phyloP scores from a whole-genome alignment of 2,329 filamentous ascomycete genomes.

The Passalora sequoiae region DNA sequence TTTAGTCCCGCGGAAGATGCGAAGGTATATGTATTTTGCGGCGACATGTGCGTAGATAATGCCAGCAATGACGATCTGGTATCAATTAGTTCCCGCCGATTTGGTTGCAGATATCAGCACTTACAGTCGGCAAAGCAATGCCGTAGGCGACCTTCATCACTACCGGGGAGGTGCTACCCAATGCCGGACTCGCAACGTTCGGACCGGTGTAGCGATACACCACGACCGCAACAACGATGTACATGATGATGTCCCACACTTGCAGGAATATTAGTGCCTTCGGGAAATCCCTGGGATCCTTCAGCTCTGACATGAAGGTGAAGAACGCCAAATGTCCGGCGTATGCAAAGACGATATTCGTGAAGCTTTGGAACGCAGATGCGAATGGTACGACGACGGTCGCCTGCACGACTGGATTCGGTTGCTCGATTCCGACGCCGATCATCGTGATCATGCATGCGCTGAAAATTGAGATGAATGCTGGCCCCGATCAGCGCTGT shows the following conservation, averaged over 20 bases:
- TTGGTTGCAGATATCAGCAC: too few species aligned
- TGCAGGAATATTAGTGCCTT: constrained; percentile 61
- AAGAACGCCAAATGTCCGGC: constrained; percentile 63
- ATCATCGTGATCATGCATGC: constrained; percentile 65
- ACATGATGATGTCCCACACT: constrained; percentile 55
- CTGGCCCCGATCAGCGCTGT: too few species aligned
- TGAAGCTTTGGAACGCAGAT: constrained; percentile 56
- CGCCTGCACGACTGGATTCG: constrained; percentile 38
- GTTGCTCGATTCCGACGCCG: constrained; percentile 53
- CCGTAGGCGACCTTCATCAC: constrained; percentile 63
- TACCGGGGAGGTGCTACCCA: constrained; percentile 53
- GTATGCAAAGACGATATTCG: constrained; percentile 60
- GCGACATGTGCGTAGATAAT: constrained; percentile 65
- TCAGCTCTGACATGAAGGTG: constrained; percentile 60
- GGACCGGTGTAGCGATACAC: constrained; percentile 62
- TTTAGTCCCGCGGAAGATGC: constrained; percentile 58
- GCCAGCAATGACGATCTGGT: constrained; percentile 61
- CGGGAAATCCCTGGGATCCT: constrained; percentile 55
- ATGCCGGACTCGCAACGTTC: constrained; percentile 58
- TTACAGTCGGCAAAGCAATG: constrained; percentile 58
- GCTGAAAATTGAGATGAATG: constrained; percentile 47
- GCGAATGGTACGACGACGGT: constrained; percentile 36
- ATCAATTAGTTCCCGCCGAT: too few species aligned
- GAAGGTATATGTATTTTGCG: constrained; percentile 61
- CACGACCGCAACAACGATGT: constrained; percentile 59